These are phyloP conservation scores for Elsinoe perseae DNA, from an alignment of 2,329 filamentous ascomycete genomes.

Conservation along the genomic window DNA sequence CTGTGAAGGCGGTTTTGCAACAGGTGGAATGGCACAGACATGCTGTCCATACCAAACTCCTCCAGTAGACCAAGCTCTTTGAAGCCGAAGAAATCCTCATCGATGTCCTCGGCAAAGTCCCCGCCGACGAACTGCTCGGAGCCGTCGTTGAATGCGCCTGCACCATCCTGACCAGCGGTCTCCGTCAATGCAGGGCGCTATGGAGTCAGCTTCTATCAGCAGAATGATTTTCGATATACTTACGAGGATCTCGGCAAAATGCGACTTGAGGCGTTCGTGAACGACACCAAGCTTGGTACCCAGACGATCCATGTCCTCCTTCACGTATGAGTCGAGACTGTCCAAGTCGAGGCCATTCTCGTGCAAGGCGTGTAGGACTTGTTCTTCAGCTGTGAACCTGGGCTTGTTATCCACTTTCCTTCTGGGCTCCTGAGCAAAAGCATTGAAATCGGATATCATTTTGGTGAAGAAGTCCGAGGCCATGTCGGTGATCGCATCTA, in stretches of 20 bases:
- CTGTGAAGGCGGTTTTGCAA: conserved; percentile 84
- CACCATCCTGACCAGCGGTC: conserved; percentile 71
- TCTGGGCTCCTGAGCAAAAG: conserved; percentile 69
- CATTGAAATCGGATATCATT: conserved; percentile 67
- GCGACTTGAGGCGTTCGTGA: conserved; percentile 89
- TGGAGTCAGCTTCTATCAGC: not conserved
- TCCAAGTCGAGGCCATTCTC: conserved; percentile 80
- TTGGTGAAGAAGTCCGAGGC: conserved; percentile 86
- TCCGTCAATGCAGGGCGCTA: conserved; percentile 71
- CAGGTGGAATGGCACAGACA: conserved; percentile 88
- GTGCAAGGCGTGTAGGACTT: conserved; percentile 75
- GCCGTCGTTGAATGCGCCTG: conserved; percentile 86
- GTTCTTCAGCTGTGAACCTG: conserved; percentile 74
- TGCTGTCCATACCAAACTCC: conserved; percentile 78
- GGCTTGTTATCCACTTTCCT: conserved; percentile 45
- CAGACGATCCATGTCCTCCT: conserved; percentile 86
- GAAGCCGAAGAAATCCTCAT: conserved; percentile 98
- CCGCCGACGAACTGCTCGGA: conserved; percentile 95
- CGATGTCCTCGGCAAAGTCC: conserved; percentile 95
- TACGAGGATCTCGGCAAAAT: conserved; percentile 79
- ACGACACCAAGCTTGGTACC: conserved; percentile 70
- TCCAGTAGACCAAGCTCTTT: conserved; percentile 86
- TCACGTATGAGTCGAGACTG: conserved; percentile 74
- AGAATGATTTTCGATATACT: conserved; percentile 21
- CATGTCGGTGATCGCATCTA: conserved; percentile 84